A percentile compares a stretch with the other conserved stretches of the same genome.
Evolutionary conservation across 2,329 filamentous ascomycete genomes (phyloP).

Genomic region (Claviceps sp.): DNA sequence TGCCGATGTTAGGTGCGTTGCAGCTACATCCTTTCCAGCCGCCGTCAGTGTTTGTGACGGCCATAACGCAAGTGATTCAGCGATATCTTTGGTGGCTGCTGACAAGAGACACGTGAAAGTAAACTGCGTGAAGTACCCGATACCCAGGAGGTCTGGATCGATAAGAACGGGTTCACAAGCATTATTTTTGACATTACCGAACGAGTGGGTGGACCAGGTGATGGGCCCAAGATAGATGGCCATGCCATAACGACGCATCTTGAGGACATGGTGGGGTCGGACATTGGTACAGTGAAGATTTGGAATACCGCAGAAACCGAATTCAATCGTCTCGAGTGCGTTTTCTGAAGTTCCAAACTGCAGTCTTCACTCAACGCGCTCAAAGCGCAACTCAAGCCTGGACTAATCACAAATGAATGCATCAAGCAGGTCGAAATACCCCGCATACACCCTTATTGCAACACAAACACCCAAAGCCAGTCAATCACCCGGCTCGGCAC

Average conservation of each 20-base stretch:
- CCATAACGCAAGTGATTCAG: not conserved
- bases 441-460: conserved; percentile 57
- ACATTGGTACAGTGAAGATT: conserved; percentile 50
- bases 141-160: conserved; percentile 87
- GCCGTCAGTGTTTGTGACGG: not conserved
- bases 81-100: not conserved
- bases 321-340: conserved; percentile 42
- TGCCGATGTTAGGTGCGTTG: conserved; percentile 53
- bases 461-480: conserved; percentile 37
- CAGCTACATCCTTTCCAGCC: conserved; percentile 5
- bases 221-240: conserved; percentile 49
- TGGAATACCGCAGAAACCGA: conserved; percentile 50
- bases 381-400: not conserved
- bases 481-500: conserved; percentile 19
- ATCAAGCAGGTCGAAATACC: conserved; percentile 26
- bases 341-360: not conserved
- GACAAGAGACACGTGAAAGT: conserved; percentile 25
- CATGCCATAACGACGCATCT: conserved; percentile 56
- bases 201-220: conserved; percentile 48
- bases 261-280: conserved; percentile 53
- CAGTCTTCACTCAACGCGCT: not conserved
- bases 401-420: conserved; percentile 18
- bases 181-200: conserved; percentile 87
- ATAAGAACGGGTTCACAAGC: conserved; percentile 68
- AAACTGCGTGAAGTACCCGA: conserved; percentile 64